phyloP scores from a whole-genome alignment of 805 yeast species.

The Wickerhamomyces bisporus region DNA sequence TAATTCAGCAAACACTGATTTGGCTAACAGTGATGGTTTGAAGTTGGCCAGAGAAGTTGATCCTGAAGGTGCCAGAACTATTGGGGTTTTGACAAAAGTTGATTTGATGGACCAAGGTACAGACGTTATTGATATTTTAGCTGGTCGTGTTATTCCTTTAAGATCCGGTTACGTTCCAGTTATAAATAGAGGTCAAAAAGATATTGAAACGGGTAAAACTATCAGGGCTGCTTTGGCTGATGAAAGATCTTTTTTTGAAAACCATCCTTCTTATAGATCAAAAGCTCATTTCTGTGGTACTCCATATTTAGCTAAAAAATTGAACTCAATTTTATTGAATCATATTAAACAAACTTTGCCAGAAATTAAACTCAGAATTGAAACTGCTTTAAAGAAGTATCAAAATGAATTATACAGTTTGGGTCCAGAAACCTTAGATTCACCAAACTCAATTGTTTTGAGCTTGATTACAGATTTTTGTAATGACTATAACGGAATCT shows the following conservation, averaged over 20 bases:
- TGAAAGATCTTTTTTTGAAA: slow-evolving; percentile 78
- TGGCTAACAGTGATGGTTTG: slow-evolving; percentile 95
- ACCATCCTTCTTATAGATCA: slow-evolving; percentile 84
- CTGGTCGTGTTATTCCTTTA: slow-evolving; percentile 92
- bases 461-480: slow-evolving; percentile 89
- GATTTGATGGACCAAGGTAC: slow-evolving; percentile 98
- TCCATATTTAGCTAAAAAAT: slow-evolving; percentile 90
- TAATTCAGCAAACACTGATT: slow-evolving; percentile 93
- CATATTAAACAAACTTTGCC: slow-evolving; percentile 89
- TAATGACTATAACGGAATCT: slow-evolving; percentile 83
- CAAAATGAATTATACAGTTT: slow-evolving; percentile 69
- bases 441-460: slow-evolving; percentile 85
- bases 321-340: slow-evolving; percentile 80
- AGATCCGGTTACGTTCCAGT: slow-evolving; percentile 97
- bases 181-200: slow-evolving; percentile 94
- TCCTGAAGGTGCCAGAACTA: slow-evolving; percentile 92
- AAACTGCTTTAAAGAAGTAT: slow-evolving; percentile 77
- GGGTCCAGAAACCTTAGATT: slow-evolving; percentile 87
- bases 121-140: slow-evolving; percentile 90
- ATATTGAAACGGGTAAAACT: slow-evolving; percentile 82
- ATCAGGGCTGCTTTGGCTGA: slow-evolving; percentile 81
- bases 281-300: slow-evolving; percentile 98
- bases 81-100: slow-evolving; percentile 93
- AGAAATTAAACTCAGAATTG: slow-evolving; percentile 87
- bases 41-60: slow-evolving; percentile 97